Base-by-base conservation (phyloP, 306 rosid species). In the Potentilla sterilis region DNA sequence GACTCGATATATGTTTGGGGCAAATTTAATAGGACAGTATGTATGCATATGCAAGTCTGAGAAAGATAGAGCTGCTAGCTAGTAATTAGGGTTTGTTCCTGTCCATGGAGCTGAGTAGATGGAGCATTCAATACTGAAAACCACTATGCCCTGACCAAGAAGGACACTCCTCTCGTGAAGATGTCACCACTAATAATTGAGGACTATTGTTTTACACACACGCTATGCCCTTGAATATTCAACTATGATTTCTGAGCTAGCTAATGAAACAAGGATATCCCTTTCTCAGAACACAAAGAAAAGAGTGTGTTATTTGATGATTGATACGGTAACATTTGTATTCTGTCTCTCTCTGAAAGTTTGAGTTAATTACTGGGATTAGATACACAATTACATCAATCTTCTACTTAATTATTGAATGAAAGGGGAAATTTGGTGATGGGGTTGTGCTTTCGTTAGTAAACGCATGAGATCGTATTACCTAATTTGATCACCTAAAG, bases 101-200 rank as follows among this genome's bases (percentile, higher is more conserved):
- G n/a, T 48, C 55, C 2, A 66, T 38, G 72, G 22, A 40, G 65
- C 67, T 78, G 69, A 78, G 81, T 66, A 66, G 51, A 40, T 67
- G 59, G 55, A 21, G 58, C 51, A 86, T 81, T 86, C 77, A 83
- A 78, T 78, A 0, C 76, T 72, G 78, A 42, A 70, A 81, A 65
- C 76, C 34, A 64, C 77, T 13, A 58, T 81, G 78, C 79, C 84
- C 82, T 70, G 69, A 67, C 62, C 69, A 46, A 69, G 21, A 24
- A 79, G 42, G 70, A 6, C 79, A 73, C 58, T 24, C 57, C 34
- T 76, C 41, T 68, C 67, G 28, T 55, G 78, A 77, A 5, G 34
- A 52, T 76, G 69, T 51, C 66, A 51, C 67, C 44, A 15, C 43
- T 44, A 76, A 76, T 76, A 76, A 76, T 66, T 51, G 66, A 66